Evolutionary conservation across 2,329 filamentous ascomycete genomes (phyloP), one percentile per base, ranked within the genome.

Genomic region (Aspergillus floridensis): DNA sequence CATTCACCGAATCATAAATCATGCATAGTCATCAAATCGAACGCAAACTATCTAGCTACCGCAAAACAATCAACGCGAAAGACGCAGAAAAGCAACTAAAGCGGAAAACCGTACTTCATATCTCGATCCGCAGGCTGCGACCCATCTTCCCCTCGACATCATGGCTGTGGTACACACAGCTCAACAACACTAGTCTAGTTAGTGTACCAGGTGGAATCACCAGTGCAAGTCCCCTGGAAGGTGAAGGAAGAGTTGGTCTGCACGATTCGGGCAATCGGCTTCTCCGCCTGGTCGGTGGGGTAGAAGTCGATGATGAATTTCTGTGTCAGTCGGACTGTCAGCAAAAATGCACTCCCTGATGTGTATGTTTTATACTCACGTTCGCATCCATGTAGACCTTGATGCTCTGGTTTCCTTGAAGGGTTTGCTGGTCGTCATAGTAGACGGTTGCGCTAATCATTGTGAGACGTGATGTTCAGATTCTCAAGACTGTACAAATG

Each of bases 291-390:
- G 22, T 57, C 55, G 48, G 55, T 57, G 48, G 47, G 32, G 16
- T 31, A 50, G 48, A 57, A 57, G 48, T 57, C 55, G 32, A 57
- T 57, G 32, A 51, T 50, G 35, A 57, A 57, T 31, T 51, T 44
- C 55, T 48, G 38, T 12, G 41, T 44, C n/a, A 4, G 32, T 35
- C 11, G 11, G 22, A 22, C 22, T 22, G 14, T 35, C 32, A 35
- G 32, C 32, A 35, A 16, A 10, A 12, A 16, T 35, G 0, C 32
- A 12, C 14, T 12, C 32, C 14, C 5, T 35, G 32, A 35, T 12
- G 32, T 16, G 10, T 12, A 5, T 16, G 11, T 12, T 10, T 16
- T 4, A 16, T 14, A 14, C 53, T 22, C 19, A 55, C 53, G n/a
- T 10, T 55, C 35, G 24, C 53, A 10, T 55, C 53, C 53, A 55